Evolutionary conservation across 768 basidiomycete species (phyloP), one percentile per base, ranked within the genome.

Genomic region (Lentinus brumalis): DNA sequence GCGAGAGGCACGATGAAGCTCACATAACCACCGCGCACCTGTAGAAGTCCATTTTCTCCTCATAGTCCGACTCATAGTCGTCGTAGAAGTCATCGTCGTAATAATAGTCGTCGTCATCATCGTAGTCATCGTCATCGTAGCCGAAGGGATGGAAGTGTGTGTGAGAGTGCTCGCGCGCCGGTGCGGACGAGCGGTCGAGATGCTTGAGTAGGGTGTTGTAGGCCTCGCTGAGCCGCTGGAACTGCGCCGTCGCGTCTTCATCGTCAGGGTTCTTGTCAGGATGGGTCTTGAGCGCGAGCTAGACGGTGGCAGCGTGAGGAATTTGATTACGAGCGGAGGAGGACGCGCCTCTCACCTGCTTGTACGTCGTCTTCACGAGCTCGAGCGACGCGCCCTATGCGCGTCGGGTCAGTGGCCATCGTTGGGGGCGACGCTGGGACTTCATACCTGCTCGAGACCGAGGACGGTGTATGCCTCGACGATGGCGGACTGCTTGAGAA

Each of bases 231-330:
- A 93, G 71, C 53, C 77, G 74, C 73, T 92, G 89, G 67, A 92
- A 92, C 69, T 86, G 78, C 3, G 77, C 79, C 41, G 89, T 91
- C 49, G 88, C 89, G 64, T 80, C 76, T 42, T 79, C 80, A 64
- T 91, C 83, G 44, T 80, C 81, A 0, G 80, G 85, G 60, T 91
- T 91, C 75, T 91, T 91, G 75, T 91, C 90, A 8, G 91, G 89
- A 74, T 92, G 91, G 0, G 84, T 87, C 18, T 79, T 79, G 26
- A 90, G 75, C 5, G 88, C 88, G 55, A 86, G 76, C 85, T 88
- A 56, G 18, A 45, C 10, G 39, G 18, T 10, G 16, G 38, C 7
- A 6, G 26, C 14, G 53, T 14, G 16, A 50, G 31, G 50, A 38
- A 32, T 26, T 56, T 46, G 26, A 3, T 35, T 45, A 35, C 11